phyloP scores from a whole-genome alignment of 116 monocot genomes.

The Posidonia oceanica region DNA sequence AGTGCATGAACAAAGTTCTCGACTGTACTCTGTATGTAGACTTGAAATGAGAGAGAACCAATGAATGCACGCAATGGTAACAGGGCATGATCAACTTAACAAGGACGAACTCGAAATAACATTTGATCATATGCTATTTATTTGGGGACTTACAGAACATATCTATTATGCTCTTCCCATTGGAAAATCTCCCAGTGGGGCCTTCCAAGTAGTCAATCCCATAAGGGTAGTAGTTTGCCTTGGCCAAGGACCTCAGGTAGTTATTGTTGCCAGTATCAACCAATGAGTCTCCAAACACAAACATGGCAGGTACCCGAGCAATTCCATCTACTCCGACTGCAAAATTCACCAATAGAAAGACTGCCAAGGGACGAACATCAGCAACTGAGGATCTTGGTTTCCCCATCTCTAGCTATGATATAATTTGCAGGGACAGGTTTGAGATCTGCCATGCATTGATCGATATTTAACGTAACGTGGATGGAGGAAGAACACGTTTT shows the following conservation, averaged over 20 bases:
- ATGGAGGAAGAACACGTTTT: constrained; percentile 1
- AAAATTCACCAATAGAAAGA: not conserved
- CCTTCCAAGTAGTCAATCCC: constrained; percentile 77
- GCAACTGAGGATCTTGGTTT: not conserved
- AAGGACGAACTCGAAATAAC: no score
- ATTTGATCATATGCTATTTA: not conserved
- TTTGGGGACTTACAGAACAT: constrained; percentile 28
- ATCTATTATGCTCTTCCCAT: constrained; percentile 60
- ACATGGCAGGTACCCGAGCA: constrained; percentile 47
- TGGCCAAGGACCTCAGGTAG: constrained; percentile 42
- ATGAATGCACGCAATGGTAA: no score
- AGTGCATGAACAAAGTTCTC: no score
- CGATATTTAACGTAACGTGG: not conserved
- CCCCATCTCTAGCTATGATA: not conserved
- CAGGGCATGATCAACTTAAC: no score
- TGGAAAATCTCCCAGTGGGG: constrained; percentile 63
- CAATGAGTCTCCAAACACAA: constrained; percentile 76
- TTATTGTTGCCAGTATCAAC: constrained; percentile 84
- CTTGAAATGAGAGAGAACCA: no score
- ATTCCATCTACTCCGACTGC: constrained; percentile 15
- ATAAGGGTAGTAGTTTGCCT: constrained; percentile 72
- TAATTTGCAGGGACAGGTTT: not conserved
- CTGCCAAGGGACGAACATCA: not conserved
- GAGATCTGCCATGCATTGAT: not conserved
- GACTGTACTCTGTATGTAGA: no score